Evolutionary conservation across 768 basidiomycete species (phyloP).

Genomic region (Goffeauzyma gilvescens): DNA sequence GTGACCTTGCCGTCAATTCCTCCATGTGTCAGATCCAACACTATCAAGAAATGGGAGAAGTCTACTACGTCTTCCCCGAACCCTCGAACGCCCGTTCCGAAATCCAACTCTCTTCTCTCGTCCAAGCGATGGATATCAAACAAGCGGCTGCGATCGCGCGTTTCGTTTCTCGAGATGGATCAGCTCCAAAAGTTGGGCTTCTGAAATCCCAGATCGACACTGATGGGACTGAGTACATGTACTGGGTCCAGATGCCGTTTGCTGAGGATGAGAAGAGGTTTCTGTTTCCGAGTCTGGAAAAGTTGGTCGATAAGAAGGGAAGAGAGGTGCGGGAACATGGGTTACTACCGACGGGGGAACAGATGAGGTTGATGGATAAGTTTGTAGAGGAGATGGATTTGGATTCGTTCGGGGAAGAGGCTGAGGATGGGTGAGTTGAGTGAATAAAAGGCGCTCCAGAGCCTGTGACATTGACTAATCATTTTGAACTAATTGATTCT

Average conservation of each 20-base stretch:
- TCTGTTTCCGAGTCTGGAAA: constrained; percentile 61
- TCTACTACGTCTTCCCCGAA: constrained; percentile 69
- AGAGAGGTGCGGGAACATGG: constrained; percentile 50
- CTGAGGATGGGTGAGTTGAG: constrained; percentile 41
- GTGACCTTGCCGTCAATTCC: constrained; percentile 5
- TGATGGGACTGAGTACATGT: constrained; percentile 38
- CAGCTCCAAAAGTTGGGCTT: constrained; percentile 72
- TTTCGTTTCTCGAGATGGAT: constrained; percentile 53
- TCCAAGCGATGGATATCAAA: constrained; percentile 57
- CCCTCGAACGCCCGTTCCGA: constrained; percentile 48
- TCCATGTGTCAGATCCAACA: constrained; percentile 47
- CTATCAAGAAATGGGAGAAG: constrained; percentile 62
- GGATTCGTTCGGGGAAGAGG: constrained; percentile 47
- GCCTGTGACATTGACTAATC: background rate
- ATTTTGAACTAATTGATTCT: too few relatives aligned
- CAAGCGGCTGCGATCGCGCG: constrained; percentile 59
- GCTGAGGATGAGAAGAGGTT: constrained; percentile 82
- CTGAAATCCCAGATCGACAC: constrained; percentile 48
- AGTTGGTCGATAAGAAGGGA: constrained; percentile 55
- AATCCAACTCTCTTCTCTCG: constrained; percentile 68
- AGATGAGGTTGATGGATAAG: constrained; percentile 47
- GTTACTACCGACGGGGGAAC: constrained; percentile 26
- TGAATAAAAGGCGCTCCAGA: background rate
- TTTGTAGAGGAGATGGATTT: constrained; percentile 83
- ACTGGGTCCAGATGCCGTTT: constrained; percentile 83